These are phyloP conservation scores for Rosa multiflora DNA, from an alignment of 306 rosid genomes.

Conservation along the genomic window DNA sequence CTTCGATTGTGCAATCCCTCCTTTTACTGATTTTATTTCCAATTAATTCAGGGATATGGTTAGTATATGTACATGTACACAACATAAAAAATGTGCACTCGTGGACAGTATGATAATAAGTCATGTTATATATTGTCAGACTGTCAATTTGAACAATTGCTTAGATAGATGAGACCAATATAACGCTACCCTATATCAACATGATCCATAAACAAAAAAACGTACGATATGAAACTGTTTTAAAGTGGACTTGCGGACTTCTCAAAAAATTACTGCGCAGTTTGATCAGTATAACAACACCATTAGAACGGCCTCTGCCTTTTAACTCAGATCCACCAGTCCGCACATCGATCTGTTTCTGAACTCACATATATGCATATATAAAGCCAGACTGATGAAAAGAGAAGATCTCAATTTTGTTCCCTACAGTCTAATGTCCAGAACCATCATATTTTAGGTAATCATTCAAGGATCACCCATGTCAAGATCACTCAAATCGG, in stretches of 20 bases:
- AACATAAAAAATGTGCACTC: neutral
- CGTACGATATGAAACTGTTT: neutral
- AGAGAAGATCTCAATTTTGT: neutral
- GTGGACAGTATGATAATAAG: neutral
- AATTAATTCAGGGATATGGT: neutral
- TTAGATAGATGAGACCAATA: too few species aligned
- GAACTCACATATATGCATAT: too few species aligned
- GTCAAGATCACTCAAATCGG: neutral
- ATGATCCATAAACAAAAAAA: neutral
- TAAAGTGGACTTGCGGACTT: too few species aligned
- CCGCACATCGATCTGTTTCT: too few species aligned
- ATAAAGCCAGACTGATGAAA: too few species aligned
- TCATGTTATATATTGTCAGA: neutral
- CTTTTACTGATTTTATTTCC: constrained; percentile 35
- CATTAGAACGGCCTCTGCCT: too few species aligned
- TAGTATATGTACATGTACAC: neutral
- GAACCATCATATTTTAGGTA: neutral
- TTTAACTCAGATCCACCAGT: too few species aligned
- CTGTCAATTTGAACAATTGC: neutral
- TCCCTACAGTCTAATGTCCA: neutral
- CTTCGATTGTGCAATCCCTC: constrained; percentile 62
- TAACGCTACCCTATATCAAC: neutral
- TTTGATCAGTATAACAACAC: too few species aligned
- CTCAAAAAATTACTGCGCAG: too few species aligned
- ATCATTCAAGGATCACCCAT: neutral